Evolutionary conservation across 1,284 basidiomycete species (phyloP).

Genomic region (Cutaneotrichosporon sp.): DNA sequence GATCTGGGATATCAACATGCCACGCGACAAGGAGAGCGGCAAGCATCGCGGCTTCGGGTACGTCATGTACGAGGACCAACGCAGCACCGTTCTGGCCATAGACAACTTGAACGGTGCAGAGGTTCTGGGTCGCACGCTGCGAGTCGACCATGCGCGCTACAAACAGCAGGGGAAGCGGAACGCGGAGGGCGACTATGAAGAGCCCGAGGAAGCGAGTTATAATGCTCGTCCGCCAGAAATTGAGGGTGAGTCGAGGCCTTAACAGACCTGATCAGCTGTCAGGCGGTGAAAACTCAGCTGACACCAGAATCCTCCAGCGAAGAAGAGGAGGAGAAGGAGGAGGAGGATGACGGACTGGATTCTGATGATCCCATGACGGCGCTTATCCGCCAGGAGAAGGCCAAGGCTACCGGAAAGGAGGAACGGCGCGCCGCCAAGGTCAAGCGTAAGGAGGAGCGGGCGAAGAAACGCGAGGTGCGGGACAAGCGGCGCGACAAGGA

Average conservation of each 20-base stretch:
- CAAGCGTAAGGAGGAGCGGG: constrained; percentile 37
- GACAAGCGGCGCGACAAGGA: constrained; percentile 20
- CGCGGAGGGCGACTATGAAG: constrained; percentile 84
- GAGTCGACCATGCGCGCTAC: constrained; percentile 93
- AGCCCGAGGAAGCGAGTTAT: constrained; percentile 76
- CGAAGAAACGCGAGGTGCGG: constrained; percentile 27
- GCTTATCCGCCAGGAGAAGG: constrained; percentile 63
- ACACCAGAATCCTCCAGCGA: constrained; percentile 32
- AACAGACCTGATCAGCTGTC: too few relatives aligned
- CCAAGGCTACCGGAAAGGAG: constrained; percentile 70
- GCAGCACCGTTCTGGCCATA: constrained; percentile 91
- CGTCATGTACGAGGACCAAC: constrained; percentile 98
- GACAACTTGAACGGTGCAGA: constrained; percentile 93
- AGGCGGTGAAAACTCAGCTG: constrained; percentile 11
- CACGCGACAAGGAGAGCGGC: constrained; percentile 84
- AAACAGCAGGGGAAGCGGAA: constrained; percentile 78
- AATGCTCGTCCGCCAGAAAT: constrained; percentile 76
- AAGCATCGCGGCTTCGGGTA: constrained; percentile 91
- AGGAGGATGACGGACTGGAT: constrained; percentile 70
- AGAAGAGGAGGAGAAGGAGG: constrained; percentile 51
- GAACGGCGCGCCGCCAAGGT: constrained; percentile 61
- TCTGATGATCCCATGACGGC: constrained; percentile 97
- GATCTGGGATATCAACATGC: constrained; percentile 90
- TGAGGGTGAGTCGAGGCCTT: constrained; percentile 57
- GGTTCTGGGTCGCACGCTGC: constrained; percentile 78